Conservation (phyloP, 768 basidiomycete species). For the Amanita jacksonii region DNA sequence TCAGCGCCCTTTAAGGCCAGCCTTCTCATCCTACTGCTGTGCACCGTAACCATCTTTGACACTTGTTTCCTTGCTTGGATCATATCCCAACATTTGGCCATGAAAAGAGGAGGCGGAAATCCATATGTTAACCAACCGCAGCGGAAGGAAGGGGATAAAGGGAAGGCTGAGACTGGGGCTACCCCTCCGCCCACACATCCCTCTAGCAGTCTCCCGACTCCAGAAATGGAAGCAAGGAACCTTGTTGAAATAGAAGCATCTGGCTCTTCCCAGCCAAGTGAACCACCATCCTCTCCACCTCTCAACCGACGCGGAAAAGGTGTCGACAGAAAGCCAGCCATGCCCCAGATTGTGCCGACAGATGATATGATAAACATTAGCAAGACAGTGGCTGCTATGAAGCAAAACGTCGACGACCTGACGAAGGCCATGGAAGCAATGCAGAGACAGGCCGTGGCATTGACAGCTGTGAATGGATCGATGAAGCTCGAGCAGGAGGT, state of each 20-base stretch:
- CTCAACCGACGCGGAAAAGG: no score
- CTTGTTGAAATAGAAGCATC: neutral
- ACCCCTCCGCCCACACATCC: neutral
- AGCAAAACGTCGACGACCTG: neutral
- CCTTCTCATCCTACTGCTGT: slow-evolving; percentile 1
- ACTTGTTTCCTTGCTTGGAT: slow-evolving; percentile 4
- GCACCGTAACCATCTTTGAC: neutral
- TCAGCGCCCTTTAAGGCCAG: neutral
- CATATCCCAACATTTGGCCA: neutral
- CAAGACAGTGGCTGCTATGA: neutral
- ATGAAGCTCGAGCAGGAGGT: slow-evolving; percentile 38
- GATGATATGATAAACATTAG: neutral
- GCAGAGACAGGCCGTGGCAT: slow-evolving; percentile 33
- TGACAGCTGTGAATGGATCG: slow-evolving; percentile 34
- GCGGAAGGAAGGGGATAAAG: no score
- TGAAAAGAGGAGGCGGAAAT: neutral
- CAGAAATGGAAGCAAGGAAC: neutral
- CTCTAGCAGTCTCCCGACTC: neutral
- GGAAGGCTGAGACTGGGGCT: neutral
- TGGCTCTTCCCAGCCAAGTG: neutral
- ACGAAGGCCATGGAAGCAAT: slow-evolving; percentile 35
- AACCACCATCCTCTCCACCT: no score
- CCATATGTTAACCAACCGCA: neutral
- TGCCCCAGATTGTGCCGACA: neutral
- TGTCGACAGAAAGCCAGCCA: no score